Evolutionary conservation across 2,329 filamentous ascomycete genomes (phyloP).

Genomic region (Epichloe coenophiala): DNA sequence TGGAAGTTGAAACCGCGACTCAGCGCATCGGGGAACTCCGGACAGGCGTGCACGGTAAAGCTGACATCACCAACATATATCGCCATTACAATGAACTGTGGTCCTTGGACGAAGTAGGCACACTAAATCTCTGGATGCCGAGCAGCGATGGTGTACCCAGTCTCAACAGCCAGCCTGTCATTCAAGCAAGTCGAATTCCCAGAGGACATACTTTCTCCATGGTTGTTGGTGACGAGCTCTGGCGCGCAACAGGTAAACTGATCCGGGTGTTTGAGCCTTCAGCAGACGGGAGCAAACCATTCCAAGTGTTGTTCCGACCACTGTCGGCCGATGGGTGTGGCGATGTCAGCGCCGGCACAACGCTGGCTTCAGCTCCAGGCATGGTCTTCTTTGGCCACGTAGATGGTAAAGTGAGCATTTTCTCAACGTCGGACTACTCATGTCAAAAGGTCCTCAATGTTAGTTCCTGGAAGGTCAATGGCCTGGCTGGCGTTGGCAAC

Average conservation of each 20-base stretch:
- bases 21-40: constrained; percentile 59
- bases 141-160: constrained; percentile 60
- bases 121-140: constrained; percentile 75
- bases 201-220: constrained; percentile 81
- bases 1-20: constrained; percentile 71
- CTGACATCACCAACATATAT: constrained; percentile 73
- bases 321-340: constrained; percentile 60
- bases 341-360: constrained; percentile 75
- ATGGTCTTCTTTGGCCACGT: constrained; percentile 82
- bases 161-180: constrained; percentile 52
- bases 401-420: constrained; percentile 92
- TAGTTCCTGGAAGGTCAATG: constrained; percentile 91
- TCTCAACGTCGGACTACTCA: constrained; percentile 61
- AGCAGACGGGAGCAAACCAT: constrained; percentile 50
- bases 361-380: constrained; percentile 59
- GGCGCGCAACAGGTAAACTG: constrained; percentile 79
- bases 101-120: constrained; percentile 84
- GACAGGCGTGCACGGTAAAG: constrained; percentile 58
- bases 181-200: constrained; percentile 61
- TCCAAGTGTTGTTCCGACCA: constrained; percentile 62
- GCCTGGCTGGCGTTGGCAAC: constrained; percentile 65
- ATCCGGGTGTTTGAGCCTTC: constrained; percentile 73
- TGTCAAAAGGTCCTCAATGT: constrained; percentile 74
- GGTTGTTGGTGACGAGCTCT: constrained; percentile 70
- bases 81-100: constrained; percentile 82